A percentile compares a stretch with the other conserved stretches of the same genome.
These are phyloP conservation scores for Parascedosporium putredinis DNA, from an alignment of 2,329 filamentous ascomycete species.

Conservation along the genomic window DNA sequence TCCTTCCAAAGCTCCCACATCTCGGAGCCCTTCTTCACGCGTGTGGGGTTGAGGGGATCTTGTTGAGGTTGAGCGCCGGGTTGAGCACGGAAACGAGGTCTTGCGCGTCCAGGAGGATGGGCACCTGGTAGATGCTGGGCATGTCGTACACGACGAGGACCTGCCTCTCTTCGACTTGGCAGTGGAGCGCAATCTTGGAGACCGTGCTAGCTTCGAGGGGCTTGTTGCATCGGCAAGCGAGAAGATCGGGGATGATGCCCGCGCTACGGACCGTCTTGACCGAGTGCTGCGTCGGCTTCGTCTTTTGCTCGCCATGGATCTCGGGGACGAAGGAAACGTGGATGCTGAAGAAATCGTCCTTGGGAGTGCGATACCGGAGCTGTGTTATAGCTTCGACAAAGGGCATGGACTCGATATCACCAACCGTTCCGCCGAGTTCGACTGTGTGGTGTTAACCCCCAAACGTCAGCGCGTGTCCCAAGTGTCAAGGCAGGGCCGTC, in stretches of 20 bases:
- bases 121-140: constrained; percentile 85
- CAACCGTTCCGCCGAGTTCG: constrained; percentile 46
- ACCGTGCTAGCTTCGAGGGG: constrained; percentile 64
- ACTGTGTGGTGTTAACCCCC: background rate
- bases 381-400: constrained; percentile 83
- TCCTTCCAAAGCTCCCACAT: constrained; percentile 73
- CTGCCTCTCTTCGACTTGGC: constrained; percentile 75
- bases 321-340: constrained; percentile 83
- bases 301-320: constrained; percentile 66
- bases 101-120: constrained; percentile 80
- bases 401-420: constrained; percentile 78
- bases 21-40: constrained; percentile 51
- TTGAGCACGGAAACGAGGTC: constrained; percentile 59
- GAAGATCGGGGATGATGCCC: constrained; percentile 61
- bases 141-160: constrained; percentile 88
- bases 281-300: constrained; percentile 89
- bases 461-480: background rate
- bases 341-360: constrained; percentile 77
- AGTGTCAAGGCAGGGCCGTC: background rate
- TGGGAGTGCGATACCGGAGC: constrained; percentile 60
- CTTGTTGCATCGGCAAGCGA: constrained; percentile 83
- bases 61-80: constrained; percentile 54
- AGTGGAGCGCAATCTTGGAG: constrained; percentile 80
- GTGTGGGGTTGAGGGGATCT: constrained; percentile 38
- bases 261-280: constrained; percentile 76